A percentile compares a stretch with the other conserved stretches of the same genome.
These are phyloP conservation scores for Fraxinus anomala DNA, from an alignment of 257 asterid species.

Conservation along the genomic window DNA sequence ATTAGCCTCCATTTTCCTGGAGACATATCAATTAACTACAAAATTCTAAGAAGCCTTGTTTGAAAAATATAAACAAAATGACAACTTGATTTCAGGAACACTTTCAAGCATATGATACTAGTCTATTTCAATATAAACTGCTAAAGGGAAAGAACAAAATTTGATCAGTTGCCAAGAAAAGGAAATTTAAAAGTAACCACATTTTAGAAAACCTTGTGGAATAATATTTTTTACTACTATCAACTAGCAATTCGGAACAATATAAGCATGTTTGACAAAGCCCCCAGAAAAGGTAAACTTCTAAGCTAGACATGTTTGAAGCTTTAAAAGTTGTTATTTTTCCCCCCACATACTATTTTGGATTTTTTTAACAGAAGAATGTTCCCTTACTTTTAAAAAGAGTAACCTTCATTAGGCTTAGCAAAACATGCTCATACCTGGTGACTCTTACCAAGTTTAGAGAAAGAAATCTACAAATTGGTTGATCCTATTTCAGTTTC, in stretches of 20 bases:
- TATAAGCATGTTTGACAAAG: too few relatives aligned
- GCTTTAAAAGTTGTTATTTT: too few relatives aligned
- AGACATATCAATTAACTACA: not conserved
- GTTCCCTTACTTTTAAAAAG: too few relatives aligned
- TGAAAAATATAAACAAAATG: not conserved
- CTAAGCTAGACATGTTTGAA: too few relatives aligned
- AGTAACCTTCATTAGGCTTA: not conserved
- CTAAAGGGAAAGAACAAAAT: too few relatives aligned
- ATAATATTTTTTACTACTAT: too few relatives aligned
- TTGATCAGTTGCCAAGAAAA: not conserved
- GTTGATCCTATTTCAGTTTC: not conserved
- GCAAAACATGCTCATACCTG: not conserved
- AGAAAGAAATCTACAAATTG: not conserved
- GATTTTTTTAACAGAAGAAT: too few relatives aligned
- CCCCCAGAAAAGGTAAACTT: too few relatives aligned
- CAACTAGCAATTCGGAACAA: too few relatives aligned
- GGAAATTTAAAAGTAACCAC: not conserved
- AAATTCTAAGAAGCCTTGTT: too few relatives aligned
- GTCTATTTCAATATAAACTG: not conserved
- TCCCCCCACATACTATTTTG: too few relatives aligned
- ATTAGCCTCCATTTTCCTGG: not conserved
- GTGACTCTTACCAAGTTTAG: not conserved
- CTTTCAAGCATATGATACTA: not conserved
- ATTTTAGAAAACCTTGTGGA: not conserved
- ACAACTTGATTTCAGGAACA: slow-evolving; percentile 8